These are phyloP conservation scores for Yarrowia sp. DNA, from an alignment of 805 yeast species.

Conservation along the genomic window DNA sequence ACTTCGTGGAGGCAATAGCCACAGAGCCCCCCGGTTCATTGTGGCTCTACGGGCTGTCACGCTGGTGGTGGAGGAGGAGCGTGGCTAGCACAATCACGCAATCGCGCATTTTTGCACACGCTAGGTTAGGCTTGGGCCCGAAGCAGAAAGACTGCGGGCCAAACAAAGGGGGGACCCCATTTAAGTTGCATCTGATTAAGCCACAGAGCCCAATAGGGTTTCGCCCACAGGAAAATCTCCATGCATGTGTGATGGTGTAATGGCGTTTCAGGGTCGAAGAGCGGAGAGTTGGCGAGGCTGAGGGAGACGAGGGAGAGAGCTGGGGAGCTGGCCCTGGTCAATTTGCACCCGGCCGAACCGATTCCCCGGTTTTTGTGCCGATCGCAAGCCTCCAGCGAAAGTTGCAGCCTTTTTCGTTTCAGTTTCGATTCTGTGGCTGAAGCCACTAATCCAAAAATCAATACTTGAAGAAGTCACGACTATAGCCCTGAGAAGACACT, in stretches of 20 bases:
- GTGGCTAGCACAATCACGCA: slow-evolving; percentile 27
- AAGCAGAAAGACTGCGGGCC: slow-evolving; percentile 26
- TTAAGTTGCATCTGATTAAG: slow-evolving; percentile 36
- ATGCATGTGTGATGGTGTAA: slow-evolving; percentile 37
- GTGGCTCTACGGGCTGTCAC: neutral
- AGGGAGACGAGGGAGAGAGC: too few relatives aligned
- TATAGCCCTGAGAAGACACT: neutral
- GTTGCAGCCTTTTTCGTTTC: neutral
- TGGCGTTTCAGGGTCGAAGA: slow-evolving; percentile 1
- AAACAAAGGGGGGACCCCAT: neutral
- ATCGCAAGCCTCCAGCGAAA: neutral
- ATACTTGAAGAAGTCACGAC: slow-evolving; percentile 3
- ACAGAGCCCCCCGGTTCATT: neutral
- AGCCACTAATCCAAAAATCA: slow-evolving; percentile 24
- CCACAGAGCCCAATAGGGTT: slow-evolving; percentile 11
- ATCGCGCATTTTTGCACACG: slow-evolving; percentile 5
- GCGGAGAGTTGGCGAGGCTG: neutral
- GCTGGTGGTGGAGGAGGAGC: neutral
- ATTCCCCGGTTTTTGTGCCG: neutral
- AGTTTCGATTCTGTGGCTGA: slow-evolving; percentile 10
- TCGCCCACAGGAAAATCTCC: slow-evolving; percentile 1
- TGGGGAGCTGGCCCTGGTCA: too few relatives aligned
- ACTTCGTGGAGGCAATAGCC: slow-evolving; percentile 6
- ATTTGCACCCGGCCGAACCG: neutral
- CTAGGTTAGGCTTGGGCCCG: slow-evolving; percentile 7